Evolutionary conservation across 169 alveolate species (phyloP).

Genomic region (Plasmodium gonderi): DNA sequence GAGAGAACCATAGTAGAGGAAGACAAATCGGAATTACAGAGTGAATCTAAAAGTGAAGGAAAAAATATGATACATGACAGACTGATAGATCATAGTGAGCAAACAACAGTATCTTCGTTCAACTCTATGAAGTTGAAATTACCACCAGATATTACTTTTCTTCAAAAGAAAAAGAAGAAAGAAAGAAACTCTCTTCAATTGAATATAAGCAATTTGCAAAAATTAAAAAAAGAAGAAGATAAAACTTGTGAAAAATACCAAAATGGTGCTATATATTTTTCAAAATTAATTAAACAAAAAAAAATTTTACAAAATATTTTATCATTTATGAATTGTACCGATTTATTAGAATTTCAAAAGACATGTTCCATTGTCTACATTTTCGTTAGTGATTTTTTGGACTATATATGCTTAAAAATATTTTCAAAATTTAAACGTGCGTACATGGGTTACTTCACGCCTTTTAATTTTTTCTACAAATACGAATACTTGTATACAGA

Average conservation of each 20-base stretch:
- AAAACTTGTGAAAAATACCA: too few species aligned
- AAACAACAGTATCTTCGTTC: not conserved
- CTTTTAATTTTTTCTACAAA: constrained; percentile 53
- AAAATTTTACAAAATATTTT: constrained; percentile 51
- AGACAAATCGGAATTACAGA: not conserved
- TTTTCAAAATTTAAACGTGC: constrained; percentile 25
- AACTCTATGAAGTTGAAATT: not conserved
- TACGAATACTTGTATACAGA: constrained; percentile 64
- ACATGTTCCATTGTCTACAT: constrained; percentile 55
- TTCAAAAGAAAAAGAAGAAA: not conserved
- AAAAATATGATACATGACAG: not conserved
- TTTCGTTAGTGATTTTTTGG: constrained; percentile 55
- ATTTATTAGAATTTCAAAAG: constrained; percentile 42
- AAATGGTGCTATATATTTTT: too few species aligned
- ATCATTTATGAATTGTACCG: constrained; percentile 64
- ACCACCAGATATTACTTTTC: not conserved
- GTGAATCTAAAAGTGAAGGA: not conserved
- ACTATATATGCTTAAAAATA: constrained; percentile 61
- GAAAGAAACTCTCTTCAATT: not conserved
- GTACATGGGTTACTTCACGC: constrained; percentile 25
- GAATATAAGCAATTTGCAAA: too few species aligned
- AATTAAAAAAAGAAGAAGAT: too few species aligned
- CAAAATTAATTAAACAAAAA: constrained; percentile 24
- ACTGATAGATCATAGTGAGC: not conserved
- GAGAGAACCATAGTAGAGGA: not conserved